These are phyloP conservation scores for Candida maesae DNA, from an alignment of 805 yeast species.

Conservation along the genomic window DNA sequence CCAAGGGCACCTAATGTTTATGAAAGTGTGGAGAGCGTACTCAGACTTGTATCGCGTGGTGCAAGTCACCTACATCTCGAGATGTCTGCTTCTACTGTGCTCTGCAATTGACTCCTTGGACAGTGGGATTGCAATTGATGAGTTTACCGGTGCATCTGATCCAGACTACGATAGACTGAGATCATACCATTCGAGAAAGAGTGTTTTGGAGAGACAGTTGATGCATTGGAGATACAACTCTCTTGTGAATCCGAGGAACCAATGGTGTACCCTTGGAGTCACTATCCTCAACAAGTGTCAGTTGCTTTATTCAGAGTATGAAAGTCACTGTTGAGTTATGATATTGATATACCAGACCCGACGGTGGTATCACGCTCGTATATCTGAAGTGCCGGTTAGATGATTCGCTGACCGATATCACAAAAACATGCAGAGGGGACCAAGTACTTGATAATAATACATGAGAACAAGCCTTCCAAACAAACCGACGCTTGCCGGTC, in stretches of 20 bases:
- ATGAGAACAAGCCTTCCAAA: too few species aligned
- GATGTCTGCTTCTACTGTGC: constrained; percentile 6
- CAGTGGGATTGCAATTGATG: constrained; percentile 8
- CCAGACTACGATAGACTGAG: constrained; percentile 4
- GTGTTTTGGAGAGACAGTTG: constrained; percentile 3
- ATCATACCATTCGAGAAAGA: background rate
- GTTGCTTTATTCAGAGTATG: too few species aligned
- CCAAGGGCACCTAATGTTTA: background rate
- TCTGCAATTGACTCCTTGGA: constrained; percentile 8
- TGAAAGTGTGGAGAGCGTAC: constrained; percentile 6
- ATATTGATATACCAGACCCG: too few species aligned
- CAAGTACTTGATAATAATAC: too few species aligned
- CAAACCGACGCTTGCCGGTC: too few species aligned
- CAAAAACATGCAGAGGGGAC: too few species aligned
- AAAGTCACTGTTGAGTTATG: too few species aligned
- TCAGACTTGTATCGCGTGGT: constrained; percentile 5
- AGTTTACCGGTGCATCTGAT: constrained; percentile 2
- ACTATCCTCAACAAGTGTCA: too few species aligned
- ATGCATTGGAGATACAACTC: constrained; percentile 6
- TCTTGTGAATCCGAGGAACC: background rate
- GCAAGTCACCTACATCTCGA: constrained; percentile 2
- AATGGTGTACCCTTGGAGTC: constrained; percentile 3
- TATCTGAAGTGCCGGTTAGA: too few species aligned
- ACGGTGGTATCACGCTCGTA: too few species aligned
- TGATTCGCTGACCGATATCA: too few species aligned